Evolutionary conservation across 2,329 filamentous ascomycete genomes (phyloP).

Genomic region (Shiraia sp.): DNA sequence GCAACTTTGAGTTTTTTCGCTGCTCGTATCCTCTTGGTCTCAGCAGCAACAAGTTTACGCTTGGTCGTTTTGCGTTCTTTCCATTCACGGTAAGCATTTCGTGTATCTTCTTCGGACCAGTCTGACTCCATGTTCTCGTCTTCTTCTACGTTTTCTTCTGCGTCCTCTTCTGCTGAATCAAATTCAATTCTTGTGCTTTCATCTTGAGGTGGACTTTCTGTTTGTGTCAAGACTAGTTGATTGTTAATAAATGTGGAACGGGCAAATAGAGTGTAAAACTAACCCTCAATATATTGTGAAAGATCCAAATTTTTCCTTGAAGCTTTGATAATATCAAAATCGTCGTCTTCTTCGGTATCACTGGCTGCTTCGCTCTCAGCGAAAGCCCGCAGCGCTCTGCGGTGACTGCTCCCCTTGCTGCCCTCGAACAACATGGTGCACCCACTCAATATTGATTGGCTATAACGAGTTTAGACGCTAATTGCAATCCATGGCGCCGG

Average conservation of each 20-base stretch:
- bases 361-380: slow-evolving; percentile 31
- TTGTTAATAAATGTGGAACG: slow-evolving; percentile 10
- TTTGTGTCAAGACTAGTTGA: slow-evolving; percentile 28
- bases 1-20: slow-evolving; percentile 52
- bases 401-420: slow-evolving; percentile 16
- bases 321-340: slow-evolving; percentile 48
- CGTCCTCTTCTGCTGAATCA: slow-evolving; percentile 6
- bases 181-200: slow-evolving; percentile 13
- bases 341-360: slow-evolving; percentile 44
- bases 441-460: neutral
- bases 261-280: slow-evolving; percentile 2
- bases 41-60: slow-evolving; percentile 56
- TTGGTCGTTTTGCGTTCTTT: slow-evolving; percentile 62
- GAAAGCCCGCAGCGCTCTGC: slow-evolving; percentile 24
- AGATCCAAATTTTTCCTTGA: slow-evolving; percentile 37
- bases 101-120: slow-evolving; percentile 58
- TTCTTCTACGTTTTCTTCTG: slow-evolving; percentile 5
- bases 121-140: slow-evolving; percentile 21
- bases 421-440: slow-evolving; percentile 21
- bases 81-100: slow-evolving; percentile 65
- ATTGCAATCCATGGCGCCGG: neutral
- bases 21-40: slow-evolving; percentile 54
- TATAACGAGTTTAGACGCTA: neutral
- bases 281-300: slow-evolving; percentile 41
- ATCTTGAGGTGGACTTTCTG: slow-evolving; percentile 27